phyloP scores from a whole-genome alignment of 176 grass and related monocot genomes.

The Bonia amplexicaulis region DNA sequence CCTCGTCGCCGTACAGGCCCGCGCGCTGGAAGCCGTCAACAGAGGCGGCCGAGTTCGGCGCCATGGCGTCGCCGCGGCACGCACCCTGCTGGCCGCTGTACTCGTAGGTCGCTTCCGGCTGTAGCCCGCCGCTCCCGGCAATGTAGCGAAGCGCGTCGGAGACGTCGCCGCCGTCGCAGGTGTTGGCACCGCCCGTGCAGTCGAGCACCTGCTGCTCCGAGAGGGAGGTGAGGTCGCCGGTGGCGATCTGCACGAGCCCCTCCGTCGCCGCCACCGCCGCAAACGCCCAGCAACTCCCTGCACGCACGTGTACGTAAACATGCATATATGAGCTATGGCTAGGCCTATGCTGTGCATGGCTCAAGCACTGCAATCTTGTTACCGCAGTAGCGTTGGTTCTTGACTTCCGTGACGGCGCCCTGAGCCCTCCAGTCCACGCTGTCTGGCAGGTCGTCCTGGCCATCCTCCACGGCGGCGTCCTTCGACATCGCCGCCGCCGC shows the following conservation, averaged over 20 bases:
- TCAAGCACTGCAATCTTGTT: background rate
- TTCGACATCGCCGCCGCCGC: background rate
- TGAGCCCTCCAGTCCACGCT: constrained; percentile 39
- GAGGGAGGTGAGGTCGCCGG: constrained; percentile 37
- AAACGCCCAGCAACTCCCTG: constrained; percentile 56
- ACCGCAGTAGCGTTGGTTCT: constrained; percentile 43
- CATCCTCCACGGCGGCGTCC: background rate
- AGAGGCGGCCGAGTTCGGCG: constrained; percentile 1
- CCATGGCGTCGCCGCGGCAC: background rate
- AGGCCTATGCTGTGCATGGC: background rate
- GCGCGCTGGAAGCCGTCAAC: background rate
- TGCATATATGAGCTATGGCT: background rate
- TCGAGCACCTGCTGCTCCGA: constrained; percentile 53
- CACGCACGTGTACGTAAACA: background rate
- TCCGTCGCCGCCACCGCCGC: constrained; percentile 40
- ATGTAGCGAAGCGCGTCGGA: constrained; percentile 37
- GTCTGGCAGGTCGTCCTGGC: background rate
- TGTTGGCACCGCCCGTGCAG: constrained; percentile 19
- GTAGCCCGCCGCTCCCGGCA: constrained; percentile 29
- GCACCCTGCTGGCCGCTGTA: constrained; percentile 33
- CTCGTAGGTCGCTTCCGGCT: constrained; percentile 36
- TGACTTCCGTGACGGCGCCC: constrained; percentile 40
- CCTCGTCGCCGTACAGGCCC: constrained; percentile 25
- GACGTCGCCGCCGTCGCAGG: constrained; percentile 38
- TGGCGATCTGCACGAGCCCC: constrained; percentile 21